phyloP scores from a whole-genome alignment of 352 stramenopile genomes.

The Pythium volutum region DNA sequence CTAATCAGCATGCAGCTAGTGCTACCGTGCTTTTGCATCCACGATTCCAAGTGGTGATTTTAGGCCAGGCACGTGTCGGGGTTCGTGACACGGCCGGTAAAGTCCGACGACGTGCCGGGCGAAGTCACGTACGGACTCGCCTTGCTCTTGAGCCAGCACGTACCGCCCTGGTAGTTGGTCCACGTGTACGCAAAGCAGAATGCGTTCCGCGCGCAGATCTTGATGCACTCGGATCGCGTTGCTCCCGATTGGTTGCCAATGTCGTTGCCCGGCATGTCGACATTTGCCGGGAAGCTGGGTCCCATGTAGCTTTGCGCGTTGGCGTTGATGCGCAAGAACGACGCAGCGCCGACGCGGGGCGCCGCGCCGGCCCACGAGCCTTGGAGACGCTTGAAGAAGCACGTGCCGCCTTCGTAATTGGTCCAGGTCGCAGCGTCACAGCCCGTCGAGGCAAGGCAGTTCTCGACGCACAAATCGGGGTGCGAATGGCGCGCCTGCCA shows the following conservation, averaged over 20 bases:
- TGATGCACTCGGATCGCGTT: background rate
- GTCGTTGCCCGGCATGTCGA: slow-evolving; percentile 9
- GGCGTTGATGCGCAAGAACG: background rate
- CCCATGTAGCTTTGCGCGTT: background rate
- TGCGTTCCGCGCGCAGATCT: background rate
- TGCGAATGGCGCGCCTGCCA: background rate
- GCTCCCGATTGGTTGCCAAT: background rate
- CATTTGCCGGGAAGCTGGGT: background rate
- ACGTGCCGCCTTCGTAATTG: slow-evolving; percentile 9
- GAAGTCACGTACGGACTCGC: background rate
- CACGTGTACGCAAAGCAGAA: slow-evolving; percentile 26
- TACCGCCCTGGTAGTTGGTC: slow-evolving; percentile 48
- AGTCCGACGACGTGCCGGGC: background rate
- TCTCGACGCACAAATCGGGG: background rate
- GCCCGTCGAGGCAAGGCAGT: background rate
- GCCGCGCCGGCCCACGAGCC: background rate
- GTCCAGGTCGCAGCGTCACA: slow-evolving; percentile 12
- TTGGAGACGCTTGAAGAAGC: slow-evolving; percentile 4
- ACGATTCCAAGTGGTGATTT: too few species aligned
- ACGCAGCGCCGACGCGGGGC: background rate
- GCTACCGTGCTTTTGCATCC: too few species aligned
- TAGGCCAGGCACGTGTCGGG: slow-evolving; percentile 3
- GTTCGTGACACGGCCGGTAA: background rate
- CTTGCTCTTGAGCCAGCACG: slow-evolving; percentile 53
- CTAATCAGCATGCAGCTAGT: too few species aligned